Base-by-base conservation (phyloP, 345 rosid genomes). In the Syzygium aromaticum region DNA sequence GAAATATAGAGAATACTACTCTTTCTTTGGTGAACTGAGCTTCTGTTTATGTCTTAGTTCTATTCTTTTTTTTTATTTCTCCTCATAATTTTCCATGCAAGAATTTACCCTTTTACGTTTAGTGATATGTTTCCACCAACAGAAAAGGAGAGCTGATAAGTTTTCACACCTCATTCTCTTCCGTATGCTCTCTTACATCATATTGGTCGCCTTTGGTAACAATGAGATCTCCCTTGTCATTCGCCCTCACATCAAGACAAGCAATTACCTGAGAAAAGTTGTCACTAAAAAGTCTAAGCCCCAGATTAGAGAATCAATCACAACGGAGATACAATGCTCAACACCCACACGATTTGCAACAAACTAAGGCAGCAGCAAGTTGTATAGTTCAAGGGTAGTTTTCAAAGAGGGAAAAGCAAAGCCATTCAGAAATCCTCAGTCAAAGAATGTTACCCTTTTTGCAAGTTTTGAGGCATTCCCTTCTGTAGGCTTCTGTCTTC, bases 131-230 rank as follows among this genome's bases (percentile, higher is more conserved):
- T 67, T 51, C 43, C 73, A 63, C 40, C 49, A 46, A 38, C 54
- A 80, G 38, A 63, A 87, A 28, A 53, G 43, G 21, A 40, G 51
- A 3, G 80, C 8, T 73, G 82, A 73, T 30, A 22, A 63, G 28
- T 56, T 80, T 77, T 27, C 82, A 83, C 84, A 98, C 99, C 99
- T 98, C 97, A 86, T 95, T 98, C 92, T 94, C 96, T 88, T 92
- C 86, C 63, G 97, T 95, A 40, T 89, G 90, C 90, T 98, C 98
- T 91, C 99, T 94, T 87, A 98, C 98, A 92, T 96, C 98, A 84
- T 95, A 98, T 85, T 95, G 99, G 89, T 98, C 98, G 77, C 99
- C 99, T 93, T 98, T 98, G 90, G 99, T 95, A 59, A 98, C 99
- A 88, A 96, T 97, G 88, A 98, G 99, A 92, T 98, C 99, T 89